Percentiles rank a stretch among this genome's conserved stretches.
phyloP scores from a whole-genome alignment of 2,329 filamentous ascomycete species.

The Hymenoscyphus salicellus region DNA sequence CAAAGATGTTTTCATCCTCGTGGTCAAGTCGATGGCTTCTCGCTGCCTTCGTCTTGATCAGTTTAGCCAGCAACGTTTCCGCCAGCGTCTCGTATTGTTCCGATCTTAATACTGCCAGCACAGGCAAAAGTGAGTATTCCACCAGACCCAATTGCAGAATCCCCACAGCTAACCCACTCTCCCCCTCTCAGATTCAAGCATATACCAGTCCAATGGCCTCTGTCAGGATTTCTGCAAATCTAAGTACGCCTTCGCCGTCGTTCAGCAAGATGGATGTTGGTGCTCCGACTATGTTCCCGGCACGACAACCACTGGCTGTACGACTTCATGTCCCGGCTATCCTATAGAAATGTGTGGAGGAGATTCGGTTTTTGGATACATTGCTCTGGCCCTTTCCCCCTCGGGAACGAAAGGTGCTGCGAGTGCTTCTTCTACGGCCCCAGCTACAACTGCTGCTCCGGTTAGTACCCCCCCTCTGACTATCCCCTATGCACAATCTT shows the following conservation, averaged over 20 bases:
- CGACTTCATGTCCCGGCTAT: slow-evolving; percentile 64
- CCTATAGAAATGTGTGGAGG: slow-evolving; percentile 65
- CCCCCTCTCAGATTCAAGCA: slow-evolving; percentile 47
- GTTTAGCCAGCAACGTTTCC: slow-evolving; percentile 15
- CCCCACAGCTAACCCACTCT: slow-evolving; percentile 11
- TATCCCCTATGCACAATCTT: background rate
- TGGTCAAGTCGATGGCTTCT: slow-evolving; percentile 27
- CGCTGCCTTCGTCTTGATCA: slow-evolving; percentile 20
- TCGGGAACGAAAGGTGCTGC: slow-evolving; percentile 51
- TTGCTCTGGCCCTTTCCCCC: slow-evolving; percentile 51
- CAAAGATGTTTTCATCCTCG: slow-evolving; percentile 15
- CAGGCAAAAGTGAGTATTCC: slow-evolving; percentile 41
- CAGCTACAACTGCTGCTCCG: slow-evolving; percentile 20
- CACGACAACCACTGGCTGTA: slow-evolving; percentile 49
- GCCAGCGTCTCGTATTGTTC: slow-evolving; percentile 42
- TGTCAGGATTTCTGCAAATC: slow-evolving; percentile 59
- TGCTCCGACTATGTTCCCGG: slow-evolving; percentile 68
- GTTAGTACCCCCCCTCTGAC: slow-evolving; percentile 26
- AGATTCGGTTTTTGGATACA: slow-evolving; percentile 61
- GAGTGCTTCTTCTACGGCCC: slow-evolving; percentile 13
- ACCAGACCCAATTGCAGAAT: background rate
- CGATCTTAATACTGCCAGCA: slow-evolving; percentile 45
- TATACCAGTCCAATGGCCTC: slow-evolving; percentile 67
- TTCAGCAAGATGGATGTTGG: slow-evolving; percentile 67
- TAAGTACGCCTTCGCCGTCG: slow-evolving; percentile 64